Evolutionary conservation across 352 stramenopile genomes (phyloP).

Genomic region (Phytophthora nicotianae): DNA sequence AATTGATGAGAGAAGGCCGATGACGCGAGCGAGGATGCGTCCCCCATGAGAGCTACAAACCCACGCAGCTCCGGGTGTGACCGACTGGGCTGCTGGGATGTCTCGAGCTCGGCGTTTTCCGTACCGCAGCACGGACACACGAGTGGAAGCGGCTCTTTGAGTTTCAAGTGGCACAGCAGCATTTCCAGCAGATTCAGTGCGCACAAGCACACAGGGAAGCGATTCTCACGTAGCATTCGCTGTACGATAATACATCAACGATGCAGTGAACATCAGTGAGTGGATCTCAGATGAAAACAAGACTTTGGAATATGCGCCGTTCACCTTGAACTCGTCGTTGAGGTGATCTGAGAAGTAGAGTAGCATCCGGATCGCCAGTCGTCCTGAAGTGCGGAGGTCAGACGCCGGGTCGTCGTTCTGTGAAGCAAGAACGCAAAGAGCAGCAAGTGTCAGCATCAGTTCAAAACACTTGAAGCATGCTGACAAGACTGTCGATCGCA

Average conservation of each 20-base stretch:
- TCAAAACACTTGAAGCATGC: not conserved
- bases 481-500: conserved; percentile 17
- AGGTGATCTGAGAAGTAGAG: conserved; percentile 71
- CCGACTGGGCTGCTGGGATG: conserved; percentile 53
- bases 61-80: conserved; percentile 57
- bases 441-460: conserved; percentile 1
- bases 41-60: conserved; percentile 51
- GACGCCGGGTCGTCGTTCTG: conserved; percentile 69
- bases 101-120: conserved; percentile 67
- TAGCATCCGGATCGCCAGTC: conserved; percentile 66
- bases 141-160: conserved; percentile 65
- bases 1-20: conserved; percentile 46
- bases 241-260: conserved; percentile 22
- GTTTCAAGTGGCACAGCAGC: conserved; percentile 69
- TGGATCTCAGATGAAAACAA: not conserved
- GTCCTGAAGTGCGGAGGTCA: conserved; percentile 64
- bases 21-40: conserved; percentile 46
- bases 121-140: conserved; percentile 75
- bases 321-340: conserved; percentile 75
- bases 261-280: conserved; percentile 7
- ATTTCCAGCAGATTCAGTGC: conserved; percentile 73
- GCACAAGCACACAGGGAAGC: conserved; percentile 69
- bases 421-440: conserved; percentile 5
- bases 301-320: no score
- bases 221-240: conserved; percentile 72